Evolutionary conservation across 257 asterid genomes (phyloP), one percentile per base, ranked within the genome.

Genomic region (Cruciata laevipes): DNA sequence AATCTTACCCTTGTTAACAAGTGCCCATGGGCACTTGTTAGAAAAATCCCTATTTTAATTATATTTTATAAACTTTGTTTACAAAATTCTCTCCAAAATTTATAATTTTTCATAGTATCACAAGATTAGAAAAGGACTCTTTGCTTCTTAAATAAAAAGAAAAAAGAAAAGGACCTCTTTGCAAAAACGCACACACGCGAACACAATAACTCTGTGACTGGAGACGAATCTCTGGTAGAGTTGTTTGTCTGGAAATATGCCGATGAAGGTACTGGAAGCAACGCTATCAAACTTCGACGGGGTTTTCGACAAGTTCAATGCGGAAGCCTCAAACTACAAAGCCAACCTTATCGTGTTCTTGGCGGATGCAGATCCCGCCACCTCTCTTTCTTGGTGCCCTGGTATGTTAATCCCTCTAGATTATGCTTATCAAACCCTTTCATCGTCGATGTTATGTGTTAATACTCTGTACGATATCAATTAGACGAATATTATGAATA

Each of bases 371-470:
- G 99, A 88, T 0, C 92, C 96, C 38, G 80, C 96, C 74, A 93
- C 97, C 78, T 78, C 83, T 68, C 95, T 78, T 37, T 90, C 97
- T 40, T 93, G 99, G 97, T 93, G 99, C 84, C 96, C 96, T 63
- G 99, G 98, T 89, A 42, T 14, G 51, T 13, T 1, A 84, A 57
- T 37, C 24, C 56, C 21, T 20, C 40, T 12, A 37, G 23, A 42
- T 32, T 16, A 35, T 56, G 27, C 7, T 27, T 10, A 3, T 21
- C 7, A 55, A 0, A 55, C 20, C 30, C 14, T 61, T 13, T 30
- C 42, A 2, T 20, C 40, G 0, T 20, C 20, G 17, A 11, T 47
- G 53, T 3, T 14, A 4, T 47, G 16, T 47, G 20, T 47, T 47
- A 5, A 47, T 42, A 11, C 5, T 42, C 51, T 13, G 10, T 37